Percentiles rank a stretch among this genome's conserved stretches.
These are phyloP conservation scores for Aspergillus neoniger DNA, from an alignment of 2,329 filamentous ascomycete species.

Conservation along the genomic window DNA sequence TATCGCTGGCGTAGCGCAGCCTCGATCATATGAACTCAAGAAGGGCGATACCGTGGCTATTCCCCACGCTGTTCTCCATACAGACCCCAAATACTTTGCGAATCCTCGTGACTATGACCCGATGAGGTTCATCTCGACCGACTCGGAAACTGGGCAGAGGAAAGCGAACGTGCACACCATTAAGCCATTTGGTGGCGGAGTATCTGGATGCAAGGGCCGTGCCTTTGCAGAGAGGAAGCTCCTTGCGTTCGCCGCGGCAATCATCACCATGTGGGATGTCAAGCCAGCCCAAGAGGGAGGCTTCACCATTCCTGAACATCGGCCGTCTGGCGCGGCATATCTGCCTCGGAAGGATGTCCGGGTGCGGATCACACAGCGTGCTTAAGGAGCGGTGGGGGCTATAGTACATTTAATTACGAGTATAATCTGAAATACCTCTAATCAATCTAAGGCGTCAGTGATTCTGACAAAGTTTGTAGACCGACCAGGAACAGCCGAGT, in stretches of 20 bases:
- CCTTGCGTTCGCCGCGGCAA: slow-evolving; percentile 53
- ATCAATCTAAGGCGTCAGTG: too few species aligned
- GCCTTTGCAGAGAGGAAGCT: slow-evolving; percentile 54
- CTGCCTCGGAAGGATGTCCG: slow-evolving; percentile 55
- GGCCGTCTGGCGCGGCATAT: slow-evolving; percentile 52
- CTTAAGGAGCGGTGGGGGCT: slow-evolving; percentile 21
- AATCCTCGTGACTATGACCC: slow-evolving; percentile 49
- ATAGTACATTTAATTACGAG: neutral
- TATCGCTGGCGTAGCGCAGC: slow-evolving; percentile 26
- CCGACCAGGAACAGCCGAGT: too few species aligned
- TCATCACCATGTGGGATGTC: slow-evolving; percentile 60
- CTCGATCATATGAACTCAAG: slow-evolving; percentile 43
- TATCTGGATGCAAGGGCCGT: slow-evolving; percentile 53
- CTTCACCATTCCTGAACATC: slow-evolving; percentile 56
- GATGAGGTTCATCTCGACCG: slow-evolving; percentile 49
- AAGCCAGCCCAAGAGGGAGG: slow-evolving; percentile 46
- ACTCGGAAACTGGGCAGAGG: slow-evolving; percentile 38
- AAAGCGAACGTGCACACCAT: slow-evolving; percentile 45
- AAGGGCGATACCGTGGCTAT: slow-evolving; percentile 49
- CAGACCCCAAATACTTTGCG: slow-evolving; percentile 43
- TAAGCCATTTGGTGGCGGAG: slow-evolving; percentile 52
- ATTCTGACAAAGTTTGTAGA: too few species aligned
- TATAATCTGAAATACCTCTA: too few species aligned
- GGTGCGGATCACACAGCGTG: slow-evolving; percentile 54
- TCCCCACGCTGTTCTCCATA: slow-evolving; percentile 48